A percentile compares a stretch with the other conserved stretches of the same genome.
Evolutionary conservation across 805 yeast species (phyloP).

Genomic region (Candida awuae): DNA sequence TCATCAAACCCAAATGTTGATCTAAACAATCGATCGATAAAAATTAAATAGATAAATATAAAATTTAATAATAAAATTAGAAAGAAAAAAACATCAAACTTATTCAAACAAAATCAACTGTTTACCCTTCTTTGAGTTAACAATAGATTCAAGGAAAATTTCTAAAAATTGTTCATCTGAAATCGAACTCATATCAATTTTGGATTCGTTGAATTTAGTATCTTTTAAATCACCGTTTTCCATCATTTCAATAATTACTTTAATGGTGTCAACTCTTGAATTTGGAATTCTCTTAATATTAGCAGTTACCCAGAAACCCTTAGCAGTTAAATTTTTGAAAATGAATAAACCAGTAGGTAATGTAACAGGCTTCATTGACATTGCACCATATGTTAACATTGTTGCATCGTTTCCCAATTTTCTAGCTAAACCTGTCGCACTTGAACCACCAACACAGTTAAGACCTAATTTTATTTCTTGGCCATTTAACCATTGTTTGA

Average conservation of each 20-base stretch:
- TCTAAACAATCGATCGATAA: neutral
- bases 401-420: slow-evolving; percentile 69
- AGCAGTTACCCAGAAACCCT: slow-evolving; percentile 90
- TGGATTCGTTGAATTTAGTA: slow-evolving; percentile 37
- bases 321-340: slow-evolving; percentile 76
- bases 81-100: neutral
- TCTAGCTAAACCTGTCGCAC: slow-evolving; percentile 73
- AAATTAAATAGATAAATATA: too few species aligned
- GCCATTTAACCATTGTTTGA: slow-evolving; percentile 45
- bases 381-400: slow-evolving; percentile 91
- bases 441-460: slow-evolving; percentile 91
- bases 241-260: slow-evolving; percentile 49
- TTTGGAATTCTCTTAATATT: slow-evolving; percentile 54
- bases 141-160: slow-evolving; percentile 38
- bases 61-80: neutral
- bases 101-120: slow-evolving; percentile 33
- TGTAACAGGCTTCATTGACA: slow-evolving; percentile 93
- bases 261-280: slow-evolving; percentile 47
- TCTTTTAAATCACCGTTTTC: slow-evolving; percentile 46
- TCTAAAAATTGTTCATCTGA: slow-evolving; percentile 36
- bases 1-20: too few species aligned
- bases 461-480: slow-evolving; percentile 65
- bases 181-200: slow-evolving; percentile 26
- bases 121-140: slow-evolving; percentile 34
- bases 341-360: slow-evolving; percentile 84